Conservation (phyloP, 306 rosid genomes). For the Psophocarpus tetragonolobus region DNA sequence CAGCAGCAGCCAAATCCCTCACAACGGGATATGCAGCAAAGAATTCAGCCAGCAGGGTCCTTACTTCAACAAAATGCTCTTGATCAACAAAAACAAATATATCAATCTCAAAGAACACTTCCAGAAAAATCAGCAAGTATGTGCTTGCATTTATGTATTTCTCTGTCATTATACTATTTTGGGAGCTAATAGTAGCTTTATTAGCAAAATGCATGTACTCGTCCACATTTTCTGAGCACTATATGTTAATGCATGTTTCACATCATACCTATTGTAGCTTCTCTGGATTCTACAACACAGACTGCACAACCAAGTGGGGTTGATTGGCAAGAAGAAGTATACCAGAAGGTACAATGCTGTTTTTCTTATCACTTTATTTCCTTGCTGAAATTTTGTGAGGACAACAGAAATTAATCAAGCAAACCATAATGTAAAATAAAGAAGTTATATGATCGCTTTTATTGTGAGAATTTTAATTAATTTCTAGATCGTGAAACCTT, state of each 20-base stretch:
- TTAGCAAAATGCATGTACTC: slow-evolving; percentile 20
- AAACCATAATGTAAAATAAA: background rate
- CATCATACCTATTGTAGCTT: slow-evolving; percentile 46
- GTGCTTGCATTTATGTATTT: slow-evolving; percentile 36
- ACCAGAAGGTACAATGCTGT: slow-evolving; percentile 67
- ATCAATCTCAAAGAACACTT: slow-evolving; percentile 76
- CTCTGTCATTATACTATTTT: slow-evolving; percentile 10
- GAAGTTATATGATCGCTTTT: background rate
- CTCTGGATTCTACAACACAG: slow-evolving; percentile 78
- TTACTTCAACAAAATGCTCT: slow-evolving; percentile 72
- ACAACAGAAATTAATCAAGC: background rate
- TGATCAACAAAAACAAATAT: slow-evolving; percentile 80
- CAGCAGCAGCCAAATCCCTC: slow-evolving; percentile 65
- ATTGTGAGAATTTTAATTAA: background rate
- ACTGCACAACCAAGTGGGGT: slow-evolving; percentile 67
- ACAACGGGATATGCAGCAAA: slow-evolving; percentile 79
- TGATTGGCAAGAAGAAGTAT: slow-evolving; percentile 84
- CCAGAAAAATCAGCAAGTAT: slow-evolving; percentile 83
- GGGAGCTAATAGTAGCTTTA: slow-evolving; percentile 14
- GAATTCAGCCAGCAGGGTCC: slow-evolving; percentile 70
- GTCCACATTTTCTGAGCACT: slow-evolving; percentile 12
- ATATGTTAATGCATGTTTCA: slow-evolving; percentile 21
- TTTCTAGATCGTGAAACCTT: background rate
- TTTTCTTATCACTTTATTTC: slow-evolving; percentile 21
- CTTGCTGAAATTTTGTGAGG: background rate